Evolutionary conservation across 345 rosid genomes (phyloP).

Genomic region (Lepidium didymum): DNA sequence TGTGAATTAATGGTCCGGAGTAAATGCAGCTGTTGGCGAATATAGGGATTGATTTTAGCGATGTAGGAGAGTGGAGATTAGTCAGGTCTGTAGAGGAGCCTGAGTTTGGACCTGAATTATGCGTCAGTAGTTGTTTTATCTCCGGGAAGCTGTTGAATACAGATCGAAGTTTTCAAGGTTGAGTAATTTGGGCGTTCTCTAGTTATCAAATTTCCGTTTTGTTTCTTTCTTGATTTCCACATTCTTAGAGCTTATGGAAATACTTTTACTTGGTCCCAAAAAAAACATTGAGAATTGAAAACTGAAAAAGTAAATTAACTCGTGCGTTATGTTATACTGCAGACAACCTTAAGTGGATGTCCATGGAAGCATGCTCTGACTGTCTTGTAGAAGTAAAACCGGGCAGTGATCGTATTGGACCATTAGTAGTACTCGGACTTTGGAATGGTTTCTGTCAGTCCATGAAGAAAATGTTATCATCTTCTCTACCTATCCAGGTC

Average conservation of each 20-base stretch:
- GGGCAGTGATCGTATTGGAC: slow-evolving; percentile 60
- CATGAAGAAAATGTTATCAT: slow-evolving; percentile 29
- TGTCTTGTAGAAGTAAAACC: slow-evolving; percentile 51
- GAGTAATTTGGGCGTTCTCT: not conserved
- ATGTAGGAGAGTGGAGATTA: slow-evolving; percentile 55
- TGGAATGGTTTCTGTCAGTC: slow-evolving; percentile 37
- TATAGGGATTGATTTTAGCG: slow-evolving; percentile 35
- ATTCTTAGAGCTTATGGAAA: not conserved
- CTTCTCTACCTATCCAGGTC: slow-evolving; percentile 59
- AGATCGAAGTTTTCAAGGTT: slow-evolving; percentile 41
- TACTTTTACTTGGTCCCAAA: not conserved
- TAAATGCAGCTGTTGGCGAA: slow-evolving; percentile 47
- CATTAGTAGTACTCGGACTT: slow-evolving; percentile 44
- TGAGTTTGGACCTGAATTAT: slow-evolving; percentile 69
- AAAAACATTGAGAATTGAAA: not conserved
- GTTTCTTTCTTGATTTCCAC: not conserved
- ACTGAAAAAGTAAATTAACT: not conserved
- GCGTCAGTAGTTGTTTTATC: slow-evolving; percentile 44
- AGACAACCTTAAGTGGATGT: slow-evolving; percentile 64
- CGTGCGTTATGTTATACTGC: slow-evolving; percentile 11
- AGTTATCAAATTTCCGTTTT: not conserved
- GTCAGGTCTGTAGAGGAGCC: slow-evolving; percentile 60
- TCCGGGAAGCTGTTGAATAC: slow-evolving; percentile 36
- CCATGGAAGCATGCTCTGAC: slow-evolving; percentile 45
- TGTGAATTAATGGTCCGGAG: not conserved